Conservation (phyloP, 1,284 basidiomycete species). For the Ceratobasidium sp. region DNA sequence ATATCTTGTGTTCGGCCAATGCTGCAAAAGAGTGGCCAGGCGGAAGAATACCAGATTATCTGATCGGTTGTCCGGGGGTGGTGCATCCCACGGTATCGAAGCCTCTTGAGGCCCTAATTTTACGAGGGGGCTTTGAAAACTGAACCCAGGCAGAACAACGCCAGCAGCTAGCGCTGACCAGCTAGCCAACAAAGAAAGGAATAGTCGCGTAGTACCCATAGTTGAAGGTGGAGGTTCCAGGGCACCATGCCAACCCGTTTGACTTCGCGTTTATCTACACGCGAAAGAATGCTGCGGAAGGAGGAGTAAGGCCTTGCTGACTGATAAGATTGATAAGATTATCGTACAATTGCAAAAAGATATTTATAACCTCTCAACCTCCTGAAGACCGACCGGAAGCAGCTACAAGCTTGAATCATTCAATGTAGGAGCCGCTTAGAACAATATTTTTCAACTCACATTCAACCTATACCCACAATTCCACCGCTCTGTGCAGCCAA, state of each 20-base stretch:
- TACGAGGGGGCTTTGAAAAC: background rate
- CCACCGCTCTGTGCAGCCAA: no score
- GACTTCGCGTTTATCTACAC: background rate
- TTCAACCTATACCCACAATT: no score
- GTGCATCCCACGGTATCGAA: background rate
- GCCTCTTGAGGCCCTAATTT: background rate
- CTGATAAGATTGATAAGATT: background rate
- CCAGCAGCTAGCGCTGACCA: constrained; percentile 1
- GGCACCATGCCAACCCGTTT: no score
- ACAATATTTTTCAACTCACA: no score
- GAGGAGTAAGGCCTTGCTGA: background rate
- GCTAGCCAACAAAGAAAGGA: background rate
- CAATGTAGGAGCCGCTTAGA: no score
- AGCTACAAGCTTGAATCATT: no score
- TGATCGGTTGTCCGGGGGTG: constrained; percentile 2
- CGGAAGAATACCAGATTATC: constrained; percentile 61
- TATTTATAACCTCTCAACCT: background rate
- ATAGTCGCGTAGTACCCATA: background rate
- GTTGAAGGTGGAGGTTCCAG: no score
- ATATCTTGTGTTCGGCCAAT: constrained; percentile 66
- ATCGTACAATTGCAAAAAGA: background rate
- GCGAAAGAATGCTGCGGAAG: background rate
- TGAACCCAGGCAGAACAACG: background rate
- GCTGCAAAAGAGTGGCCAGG: constrained; percentile 61
- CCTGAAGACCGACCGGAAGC: no score